These are phyloP conservation scores for Choanephora cucurbitarum DNA, from an alignment of 371 early-diverging fungal species.

Conservation along the genomic window DNA sequence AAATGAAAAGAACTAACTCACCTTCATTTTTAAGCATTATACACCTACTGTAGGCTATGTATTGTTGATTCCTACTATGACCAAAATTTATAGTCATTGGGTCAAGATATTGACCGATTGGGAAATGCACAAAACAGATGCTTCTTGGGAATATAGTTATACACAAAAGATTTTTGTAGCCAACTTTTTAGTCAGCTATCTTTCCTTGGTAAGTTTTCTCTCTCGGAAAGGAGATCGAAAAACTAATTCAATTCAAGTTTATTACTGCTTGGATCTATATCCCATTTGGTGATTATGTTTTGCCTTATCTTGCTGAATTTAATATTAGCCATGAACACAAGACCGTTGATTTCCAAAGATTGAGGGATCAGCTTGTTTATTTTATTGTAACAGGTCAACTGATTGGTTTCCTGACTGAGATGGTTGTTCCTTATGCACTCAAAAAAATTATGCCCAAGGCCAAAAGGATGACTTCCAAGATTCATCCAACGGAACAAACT, in stretches of 20 bases:
- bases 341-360: slow-evolving; percentile 60
- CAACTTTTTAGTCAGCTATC: slow-evolving; percentile 79
- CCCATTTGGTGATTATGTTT: slow-evolving; percentile 65
- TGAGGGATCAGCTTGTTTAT: slow-evolving; percentile 72
- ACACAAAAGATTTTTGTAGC: slow-evolving; percentile 86
- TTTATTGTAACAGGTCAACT: slow-evolving; percentile 86
- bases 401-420: slow-evolving; percentile 74
- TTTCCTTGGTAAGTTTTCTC: slow-evolving; percentile 57
- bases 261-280: slow-evolving; percentile 88
- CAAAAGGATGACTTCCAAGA: slow-evolving; percentile 34
- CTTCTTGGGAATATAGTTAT: slow-evolving; percentile 68
- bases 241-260: slow-evolving; percentile 38
- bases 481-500: slow-evolving; percentile 15
- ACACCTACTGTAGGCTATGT: slow-evolving; percentile 77
- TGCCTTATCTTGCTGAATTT: slow-evolving; percentile 41
- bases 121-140: slow-evolving; percentile 83
- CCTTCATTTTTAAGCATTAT: slow-evolving; percentile 48
- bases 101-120: slow-evolving; percentile 69
- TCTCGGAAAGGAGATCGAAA: neutral
- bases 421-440: slow-evolving; percentile 69
- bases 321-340: slow-evolving; percentile 48
- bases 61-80: slow-evolving; percentile 73
- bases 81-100: slow-evolving; percentile 65
- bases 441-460: slow-evolving; percentile 47
- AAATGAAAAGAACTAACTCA: neutral